These are phyloP conservation scores for Corynespora cassiicola DNA, from an alignment of 2,329 filamentous ascomycete genomes.

Conservation along the genomic window DNA sequence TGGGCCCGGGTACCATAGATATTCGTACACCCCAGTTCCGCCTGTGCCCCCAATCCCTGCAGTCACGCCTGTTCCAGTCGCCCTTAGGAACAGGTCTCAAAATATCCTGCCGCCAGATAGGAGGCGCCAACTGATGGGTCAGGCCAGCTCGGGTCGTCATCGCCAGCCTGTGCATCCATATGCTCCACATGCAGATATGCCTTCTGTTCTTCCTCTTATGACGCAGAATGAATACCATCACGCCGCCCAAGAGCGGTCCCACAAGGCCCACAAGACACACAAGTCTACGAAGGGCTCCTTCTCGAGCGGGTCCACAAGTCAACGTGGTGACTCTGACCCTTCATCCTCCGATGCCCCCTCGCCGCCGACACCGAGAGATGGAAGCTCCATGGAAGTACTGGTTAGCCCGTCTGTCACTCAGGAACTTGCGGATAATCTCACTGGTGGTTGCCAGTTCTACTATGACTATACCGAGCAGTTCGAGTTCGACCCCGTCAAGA, in stretches of 20 bases:
- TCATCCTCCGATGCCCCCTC: conserved; percentile 53
- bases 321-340: conserved; percentile 46
- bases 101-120: too few species aligned
- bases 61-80: too few species aligned
- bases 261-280: conserved; percentile 20
- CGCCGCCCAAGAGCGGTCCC: conserved; percentile 26
- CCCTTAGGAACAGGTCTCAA: too few species aligned
- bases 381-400: conserved; percentile 41
- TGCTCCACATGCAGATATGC: conserved; percentile 22
- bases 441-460: conserved; percentile 34
- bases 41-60: too few species aligned
- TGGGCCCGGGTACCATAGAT: conserved; percentile 17
- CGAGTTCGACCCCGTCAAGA: conserved; percentile 25
- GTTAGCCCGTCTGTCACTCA: conserved; percentile 21
- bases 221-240: conserved; percentile 25
- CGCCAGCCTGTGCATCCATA: too few species aligned
- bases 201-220: conserved; percentile 29
- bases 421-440: conserved; percentile 35
- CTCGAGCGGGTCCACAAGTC: conserved; percentile 38
- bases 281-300: conserved; percentile 24
- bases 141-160: too few species aligned
- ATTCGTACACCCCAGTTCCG: conserved; percentile 6
- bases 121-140: too few species aligned
- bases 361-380: conserved; percentile 51
- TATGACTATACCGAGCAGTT: conserved; percentile 48